phyloP scores from a whole-genome alignment of 2,329 filamentous ascomycete genomes.

The Aspergillus sp. region DNA sequence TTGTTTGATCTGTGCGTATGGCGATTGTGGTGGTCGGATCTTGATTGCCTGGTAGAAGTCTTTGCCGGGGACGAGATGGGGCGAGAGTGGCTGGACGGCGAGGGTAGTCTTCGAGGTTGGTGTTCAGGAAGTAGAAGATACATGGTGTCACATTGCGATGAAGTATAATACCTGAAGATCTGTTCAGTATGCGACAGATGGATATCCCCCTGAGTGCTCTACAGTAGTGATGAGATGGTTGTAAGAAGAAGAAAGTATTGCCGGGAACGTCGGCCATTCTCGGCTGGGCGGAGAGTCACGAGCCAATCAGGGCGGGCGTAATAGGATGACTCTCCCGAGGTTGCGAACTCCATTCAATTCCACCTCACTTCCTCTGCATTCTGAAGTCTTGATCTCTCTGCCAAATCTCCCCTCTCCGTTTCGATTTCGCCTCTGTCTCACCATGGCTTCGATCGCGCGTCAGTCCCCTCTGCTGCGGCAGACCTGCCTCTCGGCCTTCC shows the following conservation, averaged over 20 bases:
- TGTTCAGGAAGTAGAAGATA: no score
- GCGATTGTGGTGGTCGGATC: no score
- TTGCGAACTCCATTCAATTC: constrained; percentile 18
- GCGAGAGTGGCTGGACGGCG: no score
- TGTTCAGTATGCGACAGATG: no score
- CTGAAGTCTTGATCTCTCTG: constrained; percentile 14
- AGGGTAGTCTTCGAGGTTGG: no score
- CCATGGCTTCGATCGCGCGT: constrained; percentile 45
- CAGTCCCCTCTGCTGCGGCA: constrained; percentile 38
- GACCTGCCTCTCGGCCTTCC: constrained; percentile 35
- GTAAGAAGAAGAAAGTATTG: constrained; percentile 6
- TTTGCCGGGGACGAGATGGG: no score
- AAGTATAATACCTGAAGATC: no score
- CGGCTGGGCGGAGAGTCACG: constrained; percentile 35
- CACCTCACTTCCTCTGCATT: constrained; percentile 4
- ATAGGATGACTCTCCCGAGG: constrained; percentile 44
- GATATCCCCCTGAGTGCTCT: no score
- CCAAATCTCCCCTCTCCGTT: constrained; percentile 9
- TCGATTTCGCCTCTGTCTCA: constrained; percentile 19
- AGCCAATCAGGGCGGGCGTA: constrained; percentile 37
- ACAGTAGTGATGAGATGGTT: not conserved
- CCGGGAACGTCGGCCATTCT: constrained; percentile 36
- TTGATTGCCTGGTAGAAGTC: no score
- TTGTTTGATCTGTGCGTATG: no score
- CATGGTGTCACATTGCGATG: no score